Percentiles rank a stretch among this genome's conserved stretches.
Conservation (phyloP, 2,329 filamentous ascomycete genomes). For the Trichoderma polysporum region DNA sequence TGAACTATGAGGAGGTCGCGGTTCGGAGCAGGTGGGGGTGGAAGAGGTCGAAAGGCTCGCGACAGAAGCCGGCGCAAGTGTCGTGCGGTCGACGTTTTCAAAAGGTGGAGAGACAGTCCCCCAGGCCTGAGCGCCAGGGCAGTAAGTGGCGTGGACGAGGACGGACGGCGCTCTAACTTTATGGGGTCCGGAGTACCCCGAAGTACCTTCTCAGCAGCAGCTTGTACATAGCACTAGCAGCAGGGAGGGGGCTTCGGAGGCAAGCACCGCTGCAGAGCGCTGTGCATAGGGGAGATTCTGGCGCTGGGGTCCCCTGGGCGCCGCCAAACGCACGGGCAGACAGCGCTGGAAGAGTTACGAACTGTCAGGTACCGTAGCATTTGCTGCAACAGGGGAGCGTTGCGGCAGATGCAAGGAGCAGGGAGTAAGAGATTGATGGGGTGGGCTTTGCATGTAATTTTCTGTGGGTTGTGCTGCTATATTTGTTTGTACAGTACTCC, state of each 20-base stretch:
- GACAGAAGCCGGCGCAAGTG: conserved; percentile 15
- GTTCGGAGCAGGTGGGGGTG: conserved; percentile 19
- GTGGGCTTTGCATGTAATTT: conserved; percentile 3
- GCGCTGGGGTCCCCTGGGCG: conserved; percentile 4
- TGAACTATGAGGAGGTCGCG: conserved; percentile 3
- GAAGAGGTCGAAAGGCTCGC: conserved; percentile 10
- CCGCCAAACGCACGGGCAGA: conserved; percentile 14
- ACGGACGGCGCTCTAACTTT: not conserved
- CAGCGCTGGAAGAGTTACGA: conserved; percentile 12
- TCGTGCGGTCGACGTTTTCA: conserved; percentile 20
- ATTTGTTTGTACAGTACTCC: not conserved
- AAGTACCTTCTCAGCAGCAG: conserved; percentile 6
- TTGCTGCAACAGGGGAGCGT: conserved; percentile 6
- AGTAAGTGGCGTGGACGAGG: conserved; percentile 16
- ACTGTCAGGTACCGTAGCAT: conserved; percentile 18
- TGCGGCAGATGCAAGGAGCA: conserved; percentile 22
- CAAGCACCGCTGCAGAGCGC: conserved; percentile 9
- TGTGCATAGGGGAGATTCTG: not conserved
- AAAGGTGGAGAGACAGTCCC: conserved; percentile 10
- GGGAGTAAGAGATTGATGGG: conserved; percentile 3
- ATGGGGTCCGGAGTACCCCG: conserved; percentile 23
- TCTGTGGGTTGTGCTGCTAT: not conserved
- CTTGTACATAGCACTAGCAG: not conserved
- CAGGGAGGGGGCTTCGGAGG: not conserved
- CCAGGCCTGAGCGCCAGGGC: conserved; percentile 2